Evolutionary conservation across 2,329 filamentous ascomycete genomes (phyloP), one percentile per base, ranked within the genome.

Genomic region (Alternaria burnsii): DNA sequence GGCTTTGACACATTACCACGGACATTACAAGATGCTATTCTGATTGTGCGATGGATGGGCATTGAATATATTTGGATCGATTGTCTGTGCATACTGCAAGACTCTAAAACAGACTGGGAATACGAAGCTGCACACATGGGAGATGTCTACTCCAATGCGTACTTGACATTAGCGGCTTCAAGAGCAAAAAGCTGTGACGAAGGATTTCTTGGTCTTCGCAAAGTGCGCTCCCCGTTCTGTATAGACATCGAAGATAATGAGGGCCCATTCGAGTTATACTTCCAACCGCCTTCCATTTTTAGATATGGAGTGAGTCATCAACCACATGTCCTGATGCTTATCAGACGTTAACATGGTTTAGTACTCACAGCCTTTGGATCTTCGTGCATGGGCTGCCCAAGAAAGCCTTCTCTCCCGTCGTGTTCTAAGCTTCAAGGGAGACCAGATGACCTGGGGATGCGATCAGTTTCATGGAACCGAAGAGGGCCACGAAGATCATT

Each of bases 211-310:
- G 18, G 44, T 1, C n/a, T 20, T 22, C 26, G 26, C 6, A 18
- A 11, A 3, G 0, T 9, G 0, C 0, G 3, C 1, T 2, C 8
- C 1, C 14, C 24, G 3, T 2, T 28, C 1, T 11, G 22, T 6
- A 1, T 30, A 3, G 2, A 12, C 1, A 3, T 30, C 2, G 3
- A 44, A 44, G 42, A 46, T 8, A 4, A 30, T 2, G 9, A 12
- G 0, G 26, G 5, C 26, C 9, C 26, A 0, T 30, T 46, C 3
- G 1, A 14, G 8, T 2, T 46, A 0, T 46, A 4, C 4, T 12
- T 46, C 14, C 24, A 44, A 26, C 8, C 5, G 4, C 12, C 7
- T 43, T 9, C 10, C 11, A 8, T 14, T 11, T 6, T 20, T 12
- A 2, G 5, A 10, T 11, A 24, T 20, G 10, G 5, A 20, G 20